Conservation (phyloP, 768 basidiomycete genomes). For the Nidula microcarpa region DNA sequence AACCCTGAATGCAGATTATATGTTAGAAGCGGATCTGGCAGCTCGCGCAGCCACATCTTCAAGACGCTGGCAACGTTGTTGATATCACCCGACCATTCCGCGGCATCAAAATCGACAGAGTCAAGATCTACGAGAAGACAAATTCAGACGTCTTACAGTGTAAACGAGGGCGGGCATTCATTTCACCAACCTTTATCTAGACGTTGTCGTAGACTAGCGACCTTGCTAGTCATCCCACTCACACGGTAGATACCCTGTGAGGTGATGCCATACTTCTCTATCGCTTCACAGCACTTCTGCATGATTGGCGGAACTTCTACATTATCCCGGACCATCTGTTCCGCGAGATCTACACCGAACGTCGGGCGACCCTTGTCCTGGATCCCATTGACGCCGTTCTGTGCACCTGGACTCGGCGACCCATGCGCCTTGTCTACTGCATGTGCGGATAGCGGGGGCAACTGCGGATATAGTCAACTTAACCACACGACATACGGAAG, state of each 20-base stretch:
- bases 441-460: constrained; percentile 58
- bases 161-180: too few relatives aligned
- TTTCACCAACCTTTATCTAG: constrained; percentile 72
- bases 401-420: constrained; percentile 1
- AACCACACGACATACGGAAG: constrained; percentile 5
- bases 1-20: constrained; percentile 83
- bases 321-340: constrained; percentile 90
- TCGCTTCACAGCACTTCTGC: constrained; percentile 85
- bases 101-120: constrained; percentile 77
- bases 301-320: constrained; percentile 87
- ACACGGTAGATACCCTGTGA: constrained; percentile 92
- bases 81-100: constrained; percentile 93
- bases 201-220: constrained; percentile 74
- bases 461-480: constrained; percentile 27
- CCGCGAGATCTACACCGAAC: constrained; percentile 88
- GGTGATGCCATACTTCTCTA: constrained; percentile 84
- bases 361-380: constrained; percentile 73
- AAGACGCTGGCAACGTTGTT: constrained; percentile 93
- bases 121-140: constrained; percentile 61
- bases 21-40: constrained; percentile 92
- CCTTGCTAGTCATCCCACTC: constrained; percentile 86
- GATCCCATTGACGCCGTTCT: constrained; percentile 29
- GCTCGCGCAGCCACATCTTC: constrained; percentile 94
- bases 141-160: too few relatives aligned
- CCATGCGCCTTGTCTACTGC: constrained; percentile 12